Conservation (phyloP, 2,329 filamentous ascomycete genomes). For the Torrubiellomyces zombiae region DNA sequence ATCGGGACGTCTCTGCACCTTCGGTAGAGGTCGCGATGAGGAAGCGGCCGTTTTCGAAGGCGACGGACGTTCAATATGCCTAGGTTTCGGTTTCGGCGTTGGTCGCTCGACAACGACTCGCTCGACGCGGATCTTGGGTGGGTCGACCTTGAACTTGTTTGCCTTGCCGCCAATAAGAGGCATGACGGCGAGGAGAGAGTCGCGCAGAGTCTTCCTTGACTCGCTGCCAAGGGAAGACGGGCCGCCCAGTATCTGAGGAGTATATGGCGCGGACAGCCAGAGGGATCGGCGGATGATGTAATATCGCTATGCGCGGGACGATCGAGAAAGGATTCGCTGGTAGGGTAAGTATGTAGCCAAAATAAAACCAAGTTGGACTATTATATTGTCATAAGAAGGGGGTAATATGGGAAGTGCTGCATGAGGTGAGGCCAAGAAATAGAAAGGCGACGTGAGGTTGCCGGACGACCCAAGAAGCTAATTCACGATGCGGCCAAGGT, state of each 20-base stretch:
- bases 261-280: no score
- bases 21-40: constrained; percentile 23
- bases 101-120: constrained; percentile 28
- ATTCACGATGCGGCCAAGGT: no score
- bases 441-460: no score
- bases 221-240: constrained; percentile 1
- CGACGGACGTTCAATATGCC: constrained; percentile 14
- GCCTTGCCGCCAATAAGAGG: constrained; percentile 24
- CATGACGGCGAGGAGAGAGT: constrained; percentile 9
- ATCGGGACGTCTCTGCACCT: constrained; percentile 18
- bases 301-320: no score
- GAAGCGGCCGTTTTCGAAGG: constrained; percentile 7
- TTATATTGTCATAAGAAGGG: no score
- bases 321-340: no score
- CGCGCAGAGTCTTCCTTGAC: constrained; percentile 1
- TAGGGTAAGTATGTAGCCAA: no score
- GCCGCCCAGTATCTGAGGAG: no score
- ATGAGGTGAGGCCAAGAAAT: no score
- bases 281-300: neutral
- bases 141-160: constrained; percentile 34
- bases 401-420: no score
- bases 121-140: constrained; percentile 34
- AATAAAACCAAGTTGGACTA: no score
- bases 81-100: constrained; percentile 19
- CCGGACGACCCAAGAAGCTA: no score